phyloP scores from a whole-genome alignment of 192 early-diverging fungal genomes.

The Backusella parvicylindrica region DNA sequence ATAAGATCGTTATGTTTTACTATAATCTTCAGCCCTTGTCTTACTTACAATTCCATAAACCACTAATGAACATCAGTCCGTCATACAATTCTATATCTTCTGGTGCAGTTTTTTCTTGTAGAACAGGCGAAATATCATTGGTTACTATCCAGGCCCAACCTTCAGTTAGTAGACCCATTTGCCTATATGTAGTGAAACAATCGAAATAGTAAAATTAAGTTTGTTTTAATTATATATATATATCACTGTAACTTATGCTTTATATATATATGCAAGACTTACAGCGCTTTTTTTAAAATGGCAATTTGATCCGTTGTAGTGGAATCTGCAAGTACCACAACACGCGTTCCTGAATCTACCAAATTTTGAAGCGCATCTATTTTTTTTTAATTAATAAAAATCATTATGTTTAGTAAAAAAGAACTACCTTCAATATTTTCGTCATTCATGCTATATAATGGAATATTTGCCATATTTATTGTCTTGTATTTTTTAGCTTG shows the following conservation, averaged over 20 bases:
- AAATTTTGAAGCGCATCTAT: not conserved
- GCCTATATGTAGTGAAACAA: not conserved
- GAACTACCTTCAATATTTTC: not conserved
- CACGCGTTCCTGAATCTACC: not conserved
- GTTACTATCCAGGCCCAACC: constrained; percentile 28
- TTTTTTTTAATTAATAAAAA: not conserved
- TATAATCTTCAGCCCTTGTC: not conserved
- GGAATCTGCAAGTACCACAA: constrained; percentile 14
- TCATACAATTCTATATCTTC: constrained; percentile 11
- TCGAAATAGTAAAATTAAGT: not conserved
- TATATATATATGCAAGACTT: not conserved
- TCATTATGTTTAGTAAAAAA: not conserved
- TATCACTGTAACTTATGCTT: not conserved
- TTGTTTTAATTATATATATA: not conserved
- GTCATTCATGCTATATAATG: not conserved
- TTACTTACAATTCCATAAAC: constrained; percentile 28
- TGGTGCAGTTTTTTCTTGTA: not conserved
- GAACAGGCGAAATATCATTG: constrained; percentile 9
- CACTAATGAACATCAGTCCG: constrained; percentile 30
- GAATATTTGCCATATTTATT: not conserved
- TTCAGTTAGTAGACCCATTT: constrained; percentile 16
- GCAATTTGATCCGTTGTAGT: constrained; percentile 2
- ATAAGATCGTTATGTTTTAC: not conserved
- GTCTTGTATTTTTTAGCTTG: not conserved
- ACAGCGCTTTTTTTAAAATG: not conserved